phyloP scores from a whole-genome alignment of 495 filamentous ascomycete genomes.

The Aspergillus panamensis region DNA sequence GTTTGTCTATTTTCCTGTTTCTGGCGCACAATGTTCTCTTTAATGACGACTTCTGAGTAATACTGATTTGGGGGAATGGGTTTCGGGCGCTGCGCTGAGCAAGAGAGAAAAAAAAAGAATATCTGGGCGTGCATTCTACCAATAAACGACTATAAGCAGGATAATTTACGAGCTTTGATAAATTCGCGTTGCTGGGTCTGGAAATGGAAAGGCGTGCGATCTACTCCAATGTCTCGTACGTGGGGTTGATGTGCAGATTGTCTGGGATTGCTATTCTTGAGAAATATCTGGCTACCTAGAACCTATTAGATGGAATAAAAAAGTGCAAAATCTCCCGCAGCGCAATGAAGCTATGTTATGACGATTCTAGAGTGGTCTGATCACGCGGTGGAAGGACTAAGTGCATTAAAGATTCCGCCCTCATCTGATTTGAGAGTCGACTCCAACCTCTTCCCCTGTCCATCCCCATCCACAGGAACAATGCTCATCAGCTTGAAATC shows the following conservation, averaged over 20 bases:
- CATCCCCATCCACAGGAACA: neutral
- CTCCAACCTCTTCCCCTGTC: neutral
- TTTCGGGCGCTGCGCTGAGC: neutral
- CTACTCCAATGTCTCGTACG: neutral
- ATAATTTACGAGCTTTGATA: slow-evolving; percentile 3
- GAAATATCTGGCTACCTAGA: slow-evolving; percentile 14
- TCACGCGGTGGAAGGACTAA: neutral
- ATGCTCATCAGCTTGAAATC: neutral
- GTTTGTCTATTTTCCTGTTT: slow-evolving; percentile 17
- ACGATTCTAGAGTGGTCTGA: neutral
- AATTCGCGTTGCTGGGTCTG: neutral
- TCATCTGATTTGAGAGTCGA: neutral
- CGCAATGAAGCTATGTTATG: neutral
- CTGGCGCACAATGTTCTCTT: slow-evolving; percentile 20
- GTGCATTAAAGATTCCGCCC: neutral
- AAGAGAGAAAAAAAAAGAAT: slow-evolving; percentile 8
- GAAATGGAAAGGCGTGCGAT: neutral
- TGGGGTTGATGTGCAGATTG: neutral
- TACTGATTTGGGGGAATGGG: slow-evolving; percentile 15
- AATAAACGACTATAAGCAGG: neutral
- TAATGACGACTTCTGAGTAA: slow-evolving; percentile 20
- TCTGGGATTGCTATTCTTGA: slow-evolving; percentile 8
- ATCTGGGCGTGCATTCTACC: neutral
- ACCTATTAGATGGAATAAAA: slow-evolving; percentile 11
- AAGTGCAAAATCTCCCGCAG: neutral